Evolutionary conservation across 2,329 filamentous ascomycete species (phyloP), one percentile per base, ranked within the genome.

Genomic region (Fusarium papillatum): DNA sequence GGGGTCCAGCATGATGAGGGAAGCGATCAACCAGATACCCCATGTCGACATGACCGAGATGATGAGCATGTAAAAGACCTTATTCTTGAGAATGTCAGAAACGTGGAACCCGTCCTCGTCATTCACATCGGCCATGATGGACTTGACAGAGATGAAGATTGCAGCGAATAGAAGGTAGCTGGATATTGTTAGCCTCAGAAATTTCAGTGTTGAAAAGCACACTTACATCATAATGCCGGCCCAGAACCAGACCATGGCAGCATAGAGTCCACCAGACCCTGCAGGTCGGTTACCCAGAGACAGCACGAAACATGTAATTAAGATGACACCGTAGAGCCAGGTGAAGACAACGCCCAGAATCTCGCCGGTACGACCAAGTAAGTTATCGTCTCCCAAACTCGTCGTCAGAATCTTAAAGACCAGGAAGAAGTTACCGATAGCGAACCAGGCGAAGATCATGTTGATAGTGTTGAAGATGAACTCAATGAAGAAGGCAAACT

Each of bases 221-320:
- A 88, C 92, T 86, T 90, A 95, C 89, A 95, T 88, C 95, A 99
- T 99, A 82, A 99, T 96, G 72, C 95, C 89, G 53, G 93, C 95
- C 97, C 97, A 99, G 88, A 99, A 99, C 84, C 95, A 93, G n/a
- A 98, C 95, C 95, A 98, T 98, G 63, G 94, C 94, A 88, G 97
- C 94, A 86, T 99, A 99, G 76, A 97, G 94, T 82, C 92, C 95
- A 78, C 97, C 97, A 19, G 95, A 98, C 60, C 97, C 97, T 80
- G 97, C 94, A 10, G 97, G 97, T 65, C 97, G 92, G 85, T 99
- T 99, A 77, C 97, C 97, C 83, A 99, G 91, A 16, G 97, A 94
- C 41, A 99, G 87, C 38, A 99, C 95, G 84, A 99, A 99, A 84
- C 97, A 98, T 16, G 96, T 96, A 64, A 98, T 93, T 59, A 99